phyloP scores from a whole-genome alignment of 164 flowering plant species.

The Umbellularia californica region DNA sequence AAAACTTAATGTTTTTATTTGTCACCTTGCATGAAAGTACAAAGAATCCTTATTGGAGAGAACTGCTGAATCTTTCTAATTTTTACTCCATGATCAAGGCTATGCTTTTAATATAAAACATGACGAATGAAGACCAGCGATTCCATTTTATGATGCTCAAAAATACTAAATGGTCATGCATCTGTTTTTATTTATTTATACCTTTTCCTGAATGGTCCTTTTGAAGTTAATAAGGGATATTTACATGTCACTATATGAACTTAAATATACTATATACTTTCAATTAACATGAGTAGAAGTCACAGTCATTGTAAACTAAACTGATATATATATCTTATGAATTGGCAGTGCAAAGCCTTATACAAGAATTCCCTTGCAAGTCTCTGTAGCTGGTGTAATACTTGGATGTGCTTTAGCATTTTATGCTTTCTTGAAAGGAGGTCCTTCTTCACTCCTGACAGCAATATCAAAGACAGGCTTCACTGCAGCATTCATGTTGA shows the following conservation, averaged over 20 bases:
- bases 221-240: not conserved
- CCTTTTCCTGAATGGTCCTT: not conserved
- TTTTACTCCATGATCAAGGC: not conserved
- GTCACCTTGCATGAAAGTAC: not conserved
- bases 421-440: conserved; percentile 61
- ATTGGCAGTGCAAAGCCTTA: conserved; percentile 54
- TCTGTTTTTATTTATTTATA: no score
- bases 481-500: conserved; percentile 90
- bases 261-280: not conserved
- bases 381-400: conserved; percentile 61
- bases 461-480: conserved; percentile 94
- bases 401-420: conserved; percentile 61
- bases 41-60: not conserved
- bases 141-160: not conserved
- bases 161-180: not conserved
- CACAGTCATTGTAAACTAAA: not conserved
- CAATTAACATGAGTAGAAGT: no score
- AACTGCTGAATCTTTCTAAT: no score
- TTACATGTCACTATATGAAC: not conserved
- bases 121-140: not conserved
- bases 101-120: not conserved
- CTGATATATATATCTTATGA: conserved; percentile 19
- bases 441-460: conserved; percentile 66
- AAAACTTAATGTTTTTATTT: not conserved
- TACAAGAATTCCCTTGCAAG: conserved; percentile 47